Percentiles rank a stretch among this genome's conserved stretches.
These are phyloP conservation scores for Fusarium sp. DNA, from an alignment of 2,329 filamentous ascomycete genomes.

Conservation along the genomic window DNA sequence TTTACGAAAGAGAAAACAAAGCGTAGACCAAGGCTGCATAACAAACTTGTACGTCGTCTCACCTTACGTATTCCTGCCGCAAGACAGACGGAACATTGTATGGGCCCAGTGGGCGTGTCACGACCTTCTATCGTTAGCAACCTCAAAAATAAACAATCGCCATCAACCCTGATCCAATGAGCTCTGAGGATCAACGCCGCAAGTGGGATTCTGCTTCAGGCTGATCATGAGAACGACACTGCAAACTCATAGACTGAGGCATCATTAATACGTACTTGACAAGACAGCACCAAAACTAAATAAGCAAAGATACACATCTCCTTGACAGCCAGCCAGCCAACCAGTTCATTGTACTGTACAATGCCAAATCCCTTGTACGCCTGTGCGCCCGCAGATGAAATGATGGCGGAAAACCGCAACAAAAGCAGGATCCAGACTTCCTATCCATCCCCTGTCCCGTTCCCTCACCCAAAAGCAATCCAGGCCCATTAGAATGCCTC, in stretches of 20 bases:
- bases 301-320: slow-evolving; percentile 27
- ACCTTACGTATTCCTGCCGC: neutral
- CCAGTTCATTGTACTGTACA: slow-evolving; percentile 33
- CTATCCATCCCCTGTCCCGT: slow-evolving; percentile 16
- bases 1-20: neutral
- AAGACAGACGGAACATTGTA: neutral
- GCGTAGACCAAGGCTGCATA: neutral
- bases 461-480: slow-evolving; percentile 11
- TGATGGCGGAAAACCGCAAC: slow-evolving; percentile 6
- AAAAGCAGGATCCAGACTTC: slow-evolving; percentile 14
- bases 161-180: slow-evolving; percentile 4
- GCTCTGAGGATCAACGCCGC: neutral
- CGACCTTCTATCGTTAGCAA: too few relatives aligned
- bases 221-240: slow-evolving; percentile 1
- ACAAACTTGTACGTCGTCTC: neutral
- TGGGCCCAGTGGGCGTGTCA: neutral
- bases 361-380: slow-evolving; percentile 36
- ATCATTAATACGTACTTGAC: slow-evolving; percentile 27
- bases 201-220: neutral
- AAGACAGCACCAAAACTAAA: slow-evolving; percentile 29
- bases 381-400: slow-evolving; percentile 25
- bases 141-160: too few relatives aligned
- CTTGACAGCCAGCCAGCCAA: slow-evolving; percentile 18
- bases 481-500: slow-evolving; percentile 31
- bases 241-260: neutral